Conservation (phyloP, 495 filamentous ascomycete genomes). For the Xylaria scruposa region DNA sequence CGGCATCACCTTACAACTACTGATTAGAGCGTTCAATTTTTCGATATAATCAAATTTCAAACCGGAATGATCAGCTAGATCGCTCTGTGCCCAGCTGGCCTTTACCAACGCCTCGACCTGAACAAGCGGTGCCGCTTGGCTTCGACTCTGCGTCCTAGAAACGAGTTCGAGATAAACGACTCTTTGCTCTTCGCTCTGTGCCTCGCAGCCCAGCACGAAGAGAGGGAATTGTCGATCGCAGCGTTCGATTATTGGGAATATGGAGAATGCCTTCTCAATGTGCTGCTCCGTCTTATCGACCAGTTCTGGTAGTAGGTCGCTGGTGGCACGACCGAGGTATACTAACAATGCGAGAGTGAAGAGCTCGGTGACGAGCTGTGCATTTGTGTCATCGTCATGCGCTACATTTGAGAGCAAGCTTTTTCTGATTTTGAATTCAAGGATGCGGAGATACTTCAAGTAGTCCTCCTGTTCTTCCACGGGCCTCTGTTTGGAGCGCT, state of each 20-base stretch:
- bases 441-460: neutral
- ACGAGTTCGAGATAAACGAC: conserved; percentile 43
- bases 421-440: conserved; percentile 4
- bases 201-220: conserved; percentile 48
- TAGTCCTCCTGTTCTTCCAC: neutral
- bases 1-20: conserved; percentile 38
- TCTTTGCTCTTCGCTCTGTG: conserved; percentile 42
- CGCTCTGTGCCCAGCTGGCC: conserved; percentile 46
- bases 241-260: conserved; percentile 30
- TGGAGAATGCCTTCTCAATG: conserved; percentile 35
- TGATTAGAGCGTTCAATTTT: conserved; percentile 38
- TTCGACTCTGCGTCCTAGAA: conserved; percentile 33
- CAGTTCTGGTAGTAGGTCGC: conserved; percentile 31
- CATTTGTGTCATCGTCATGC: conserved; percentile 23
- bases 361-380: conserved; percentile 31
- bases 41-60: conserved; percentile 35
- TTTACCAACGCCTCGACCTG: conserved; percentile 37
- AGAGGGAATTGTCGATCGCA: conserved; percentile 46
- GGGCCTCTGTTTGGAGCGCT: neutral
- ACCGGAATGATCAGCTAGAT: conserved; percentile 36
- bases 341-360: conserved; percentile 42
- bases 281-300: conserved; percentile 30
- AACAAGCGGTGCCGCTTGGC: neutral
- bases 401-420: neutral
- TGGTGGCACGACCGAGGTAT: conserved; percentile 41